These are phyloP conservation scores for Gastrodia elata DNA, from an alignment of 106 monocot species.

Conservation along the genomic window DNA sequence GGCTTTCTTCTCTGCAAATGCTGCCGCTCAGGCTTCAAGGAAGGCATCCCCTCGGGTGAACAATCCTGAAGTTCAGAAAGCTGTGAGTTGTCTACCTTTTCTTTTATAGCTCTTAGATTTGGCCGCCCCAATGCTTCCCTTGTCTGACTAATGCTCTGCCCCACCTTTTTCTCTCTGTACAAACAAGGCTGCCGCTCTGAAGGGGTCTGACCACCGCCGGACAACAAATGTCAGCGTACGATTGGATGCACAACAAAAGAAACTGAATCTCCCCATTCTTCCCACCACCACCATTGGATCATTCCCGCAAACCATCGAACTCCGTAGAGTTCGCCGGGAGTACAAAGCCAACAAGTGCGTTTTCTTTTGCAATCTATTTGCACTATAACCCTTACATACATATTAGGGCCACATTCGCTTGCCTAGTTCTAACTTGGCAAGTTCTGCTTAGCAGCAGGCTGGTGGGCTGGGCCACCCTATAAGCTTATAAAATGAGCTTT, in stretches of 20 bases:
- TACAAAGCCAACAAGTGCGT: constrained; percentile 23
- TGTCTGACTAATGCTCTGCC: no score
- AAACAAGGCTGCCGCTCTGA: constrained; percentile 18
- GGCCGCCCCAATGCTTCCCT: background rate
- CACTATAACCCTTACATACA: no score
- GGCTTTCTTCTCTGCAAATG: constrained; percentile 22
- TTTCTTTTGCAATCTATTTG: no score
- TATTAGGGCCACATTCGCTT: no score
- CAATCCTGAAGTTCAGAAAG: constrained; percentile 25
- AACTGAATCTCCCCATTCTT: constrained; percentile 10
- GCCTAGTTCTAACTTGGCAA: no score
- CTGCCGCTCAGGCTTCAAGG: constrained; percentile 24
- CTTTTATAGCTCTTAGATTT: background rate
- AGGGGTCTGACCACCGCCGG: constrained; percentile 15
- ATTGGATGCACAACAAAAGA: constrained; percentile 21
- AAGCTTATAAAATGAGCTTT: no score
- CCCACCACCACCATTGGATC: constrained; percentile 21
- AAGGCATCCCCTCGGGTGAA: constrained; percentile 23
- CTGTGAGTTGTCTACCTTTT: constrained; percentile 4
- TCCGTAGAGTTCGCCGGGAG: constrained; percentile 21
- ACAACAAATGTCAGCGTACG: constrained; percentile 20
- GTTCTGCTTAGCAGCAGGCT: no score
- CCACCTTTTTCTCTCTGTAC: no score
- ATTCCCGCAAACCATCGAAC: constrained; percentile 20
- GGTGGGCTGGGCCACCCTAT: no score